Conservation (phyloP, 495 filamentous ascomycete genomes). For the Zalerion maritima region DNA sequence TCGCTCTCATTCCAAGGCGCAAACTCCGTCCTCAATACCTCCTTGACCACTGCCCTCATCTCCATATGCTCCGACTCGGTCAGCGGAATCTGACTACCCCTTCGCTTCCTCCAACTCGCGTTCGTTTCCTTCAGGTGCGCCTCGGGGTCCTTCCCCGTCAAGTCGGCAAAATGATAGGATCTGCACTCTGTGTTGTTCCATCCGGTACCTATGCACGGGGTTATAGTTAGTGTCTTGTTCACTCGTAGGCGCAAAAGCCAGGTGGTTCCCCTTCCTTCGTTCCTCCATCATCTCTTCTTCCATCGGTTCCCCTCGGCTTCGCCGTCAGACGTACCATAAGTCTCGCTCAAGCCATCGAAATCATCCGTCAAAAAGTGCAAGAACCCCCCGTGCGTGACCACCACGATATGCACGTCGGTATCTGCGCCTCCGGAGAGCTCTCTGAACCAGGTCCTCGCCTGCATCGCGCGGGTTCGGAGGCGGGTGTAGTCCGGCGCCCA, state of each 20-base stretch:
- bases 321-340: conserved; percentile 41
- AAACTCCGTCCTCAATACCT: conserved; percentile 15
- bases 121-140: conserved; percentile 45
- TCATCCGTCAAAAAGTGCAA: conserved; percentile 66
- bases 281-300: too few species aligned
- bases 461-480: conserved; percentile 46
- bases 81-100: conserved; percentile 31
- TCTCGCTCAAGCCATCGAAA: conserved; percentile 47
- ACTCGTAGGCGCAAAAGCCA: too few species aligned
- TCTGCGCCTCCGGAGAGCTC: conserved; percentile 35
- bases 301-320: too few species aligned
- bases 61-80: conserved; percentile 30
- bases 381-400: conserved; percentile 20
- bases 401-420: conserved; percentile 42
- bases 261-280: too few species aligned
- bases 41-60: conserved; percentile 18
- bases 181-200: conserved; percentile 79
- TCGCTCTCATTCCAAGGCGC: too few species aligned
- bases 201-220: conserved; percentile 50
- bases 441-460: conserved; percentile 54
- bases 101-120: conserved; percentile 35
- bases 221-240: conserved; percentile 1
- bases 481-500: conserved; percentile 45
- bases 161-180: conserved; percentile 52
- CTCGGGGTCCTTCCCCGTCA: conserved; percentile 39